phyloP scores from a whole-genome alignment of 176 grass and related monocot species.

The Phoenix dactylifera region DNA sequence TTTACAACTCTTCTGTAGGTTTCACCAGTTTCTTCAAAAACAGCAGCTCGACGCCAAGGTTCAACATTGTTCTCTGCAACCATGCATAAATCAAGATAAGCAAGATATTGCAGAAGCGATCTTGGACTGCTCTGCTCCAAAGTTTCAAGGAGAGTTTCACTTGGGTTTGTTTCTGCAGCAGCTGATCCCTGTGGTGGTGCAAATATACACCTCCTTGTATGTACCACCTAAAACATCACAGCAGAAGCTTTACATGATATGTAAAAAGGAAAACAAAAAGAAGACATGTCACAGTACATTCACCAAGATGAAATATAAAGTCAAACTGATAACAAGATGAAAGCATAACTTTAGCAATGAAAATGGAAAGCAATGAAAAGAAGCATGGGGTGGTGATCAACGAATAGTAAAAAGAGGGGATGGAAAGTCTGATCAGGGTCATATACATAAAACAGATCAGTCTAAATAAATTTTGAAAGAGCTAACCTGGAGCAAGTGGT shows the following conservation, averaged over 20 bases:
- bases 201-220: conserved; percentile 82
- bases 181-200: conserved; percentile 77
- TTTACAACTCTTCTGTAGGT: conserved; percentile 70
- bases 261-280: neutral
- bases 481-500: conserved; percentile 81
- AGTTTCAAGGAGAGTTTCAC: conserved; percentile 67
- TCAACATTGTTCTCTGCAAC: conserved; percentile 80
- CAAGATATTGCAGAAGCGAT: conserved; percentile 77
- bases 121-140: conserved; percentile 65
- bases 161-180: conserved; percentile 71
- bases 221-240: conserved; percentile 50
- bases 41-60: conserved; percentile 65
- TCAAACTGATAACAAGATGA: too few species aligned
- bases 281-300: neutral
- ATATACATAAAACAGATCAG: too few species aligned
- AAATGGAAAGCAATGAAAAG: too few species aligned
- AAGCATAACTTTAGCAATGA: too few species aligned
- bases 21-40: conserved; percentile 91
- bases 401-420: too few species aligned
- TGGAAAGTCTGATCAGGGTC: too few species aligned
- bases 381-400: too few species aligned
- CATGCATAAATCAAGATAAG: conserved; percentile 78
- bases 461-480: neutral
- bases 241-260: too few species aligned
- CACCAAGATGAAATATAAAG: neutral